Evolutionary conservation across 148 eudicot species (phyloP).

Genomic region (Amaranthus palmeri): DNA sequence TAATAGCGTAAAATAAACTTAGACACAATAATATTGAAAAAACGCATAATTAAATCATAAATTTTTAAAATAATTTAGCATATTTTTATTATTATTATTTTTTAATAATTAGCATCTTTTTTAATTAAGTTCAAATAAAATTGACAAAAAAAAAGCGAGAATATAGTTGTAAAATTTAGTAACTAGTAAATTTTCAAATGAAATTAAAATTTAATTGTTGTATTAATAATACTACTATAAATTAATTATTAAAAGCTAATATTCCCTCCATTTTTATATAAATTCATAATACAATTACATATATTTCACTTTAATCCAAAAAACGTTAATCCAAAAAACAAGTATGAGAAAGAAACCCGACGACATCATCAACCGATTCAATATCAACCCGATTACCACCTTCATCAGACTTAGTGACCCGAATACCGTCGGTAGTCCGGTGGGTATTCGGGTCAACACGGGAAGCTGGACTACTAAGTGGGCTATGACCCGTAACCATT

Average conservation of each 20-base stretch:
- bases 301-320: background rate
- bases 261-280: slow-evolving; percentile 13
- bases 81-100: too few species aligned
- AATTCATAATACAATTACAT: too few species aligned
- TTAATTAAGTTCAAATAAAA: too few species aligned
- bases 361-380: slow-evolving; percentile 11
- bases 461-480: slow-evolving; percentile 14
- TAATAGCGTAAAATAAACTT: too few species aligned
- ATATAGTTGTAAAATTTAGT: background rate
- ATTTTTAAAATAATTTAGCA: too few species aligned
- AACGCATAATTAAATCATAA: too few species aligned
- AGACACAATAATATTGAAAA: too few species aligned
- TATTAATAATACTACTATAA: background rate
- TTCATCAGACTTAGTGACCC: slow-evolving; percentile 8
- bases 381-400: slow-evolving; percentile 10
- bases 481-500: slow-evolving; percentile 6
- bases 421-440: background rate
- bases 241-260: background rate
- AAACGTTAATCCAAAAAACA: background rate
- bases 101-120: too few species aligned
- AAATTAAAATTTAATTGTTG: background rate
- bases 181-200: too few species aligned
- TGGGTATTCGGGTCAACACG: slow-evolving; percentile 10
- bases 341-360: background rate
- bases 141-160: too few species aligned